Conservation (phyloP, 2,329 filamentous ascomycete species). For the Hypoxylon sp. region DNA sequence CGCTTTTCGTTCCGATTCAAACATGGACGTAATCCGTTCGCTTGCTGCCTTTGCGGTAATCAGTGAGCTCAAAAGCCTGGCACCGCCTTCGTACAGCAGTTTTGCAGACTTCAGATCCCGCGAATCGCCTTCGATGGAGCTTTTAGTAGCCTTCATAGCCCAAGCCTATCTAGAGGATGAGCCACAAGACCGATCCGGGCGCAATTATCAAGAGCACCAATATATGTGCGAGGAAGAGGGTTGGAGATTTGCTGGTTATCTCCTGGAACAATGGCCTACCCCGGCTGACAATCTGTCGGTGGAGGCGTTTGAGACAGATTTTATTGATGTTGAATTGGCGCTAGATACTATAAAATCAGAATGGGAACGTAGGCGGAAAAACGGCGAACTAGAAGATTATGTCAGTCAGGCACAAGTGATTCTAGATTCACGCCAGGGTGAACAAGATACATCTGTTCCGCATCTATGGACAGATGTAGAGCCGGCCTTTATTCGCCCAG, state of each 20-base stretch:
- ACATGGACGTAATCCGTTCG: conserved; percentile 40
- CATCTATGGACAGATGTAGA: conserved; percentile 2
- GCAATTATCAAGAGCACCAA: conserved; percentile 9
- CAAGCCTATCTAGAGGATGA: conserved; percentile 11
- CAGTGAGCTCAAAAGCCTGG: conserved; percentile 21
- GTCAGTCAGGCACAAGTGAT: conserved; percentile 22
- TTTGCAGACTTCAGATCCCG: conserved; percentile 36
- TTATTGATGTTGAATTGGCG: conserved; percentile 11
- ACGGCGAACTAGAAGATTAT: conserved; percentile 27
- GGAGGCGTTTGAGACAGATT: not conserved
- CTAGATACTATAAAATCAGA: conserved; percentile 23
- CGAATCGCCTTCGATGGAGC: conserved; percentile 19
- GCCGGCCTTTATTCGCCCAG: conserved; percentile 7
- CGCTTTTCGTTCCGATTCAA: conserved; percentile 37
- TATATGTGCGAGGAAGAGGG: conserved; percentile 22
- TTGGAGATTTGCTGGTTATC: conserved; percentile 7
- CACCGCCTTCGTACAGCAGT: conserved; percentile 24
- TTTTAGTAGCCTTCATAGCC: conserved; percentile 28
- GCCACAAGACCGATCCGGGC: not conserved
- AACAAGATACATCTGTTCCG: not conserved
- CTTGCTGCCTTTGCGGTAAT: conserved; percentile 30
- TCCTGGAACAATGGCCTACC: conserved; percentile 31
- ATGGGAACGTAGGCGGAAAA: conserved; percentile 33
- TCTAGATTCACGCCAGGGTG: conserved; percentile 9
- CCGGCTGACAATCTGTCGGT: conserved; percentile 3